phyloP scores from a whole-genome alignment of 2,329 filamentous ascomycete species.

The Colletotrichum sp. region DNA sequence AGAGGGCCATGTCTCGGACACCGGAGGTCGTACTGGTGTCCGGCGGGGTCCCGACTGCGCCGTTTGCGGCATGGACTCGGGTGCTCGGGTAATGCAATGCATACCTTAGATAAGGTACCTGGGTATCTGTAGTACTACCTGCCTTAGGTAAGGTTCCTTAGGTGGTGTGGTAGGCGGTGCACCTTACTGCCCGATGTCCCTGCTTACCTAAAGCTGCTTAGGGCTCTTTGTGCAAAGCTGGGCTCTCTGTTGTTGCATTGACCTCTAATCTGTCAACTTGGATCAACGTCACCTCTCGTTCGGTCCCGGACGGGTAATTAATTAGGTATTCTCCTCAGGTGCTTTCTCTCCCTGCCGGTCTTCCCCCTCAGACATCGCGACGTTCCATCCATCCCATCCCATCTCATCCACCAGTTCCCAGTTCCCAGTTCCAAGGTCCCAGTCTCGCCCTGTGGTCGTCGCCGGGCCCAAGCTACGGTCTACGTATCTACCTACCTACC shows the following conservation, averaged over 20 bases:
- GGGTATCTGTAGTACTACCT: too few relatives aligned
- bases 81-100: neutral
- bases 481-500: neutral
- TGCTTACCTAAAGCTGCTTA: neutral
- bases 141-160: too few relatives aligned
- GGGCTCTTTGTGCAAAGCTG: neutral
- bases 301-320: constrained; percentile 18
- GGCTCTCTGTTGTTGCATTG: neutral
- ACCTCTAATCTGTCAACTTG: neutral
- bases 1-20: neutral
- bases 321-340: neutral
- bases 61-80: neutral
- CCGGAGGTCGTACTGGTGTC: constrained; percentile 10
- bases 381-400: neutral
- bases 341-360: neutral
- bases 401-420: neutral
- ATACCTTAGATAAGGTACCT: too few relatives aligned
- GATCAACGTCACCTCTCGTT: neutral
- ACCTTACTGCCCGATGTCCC: neutral
- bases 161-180: too few relatives aligned
- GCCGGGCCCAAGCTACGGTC: neutral
- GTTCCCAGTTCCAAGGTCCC: neutral
- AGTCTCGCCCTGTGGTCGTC: neutral
- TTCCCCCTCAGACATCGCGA: neutral
- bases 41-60: neutral